Evolutionary conservation across 164 flowering plant species (phyloP), one percentile per base, ranked within the genome.

Genomic region (Malania oleifera): DNA sequence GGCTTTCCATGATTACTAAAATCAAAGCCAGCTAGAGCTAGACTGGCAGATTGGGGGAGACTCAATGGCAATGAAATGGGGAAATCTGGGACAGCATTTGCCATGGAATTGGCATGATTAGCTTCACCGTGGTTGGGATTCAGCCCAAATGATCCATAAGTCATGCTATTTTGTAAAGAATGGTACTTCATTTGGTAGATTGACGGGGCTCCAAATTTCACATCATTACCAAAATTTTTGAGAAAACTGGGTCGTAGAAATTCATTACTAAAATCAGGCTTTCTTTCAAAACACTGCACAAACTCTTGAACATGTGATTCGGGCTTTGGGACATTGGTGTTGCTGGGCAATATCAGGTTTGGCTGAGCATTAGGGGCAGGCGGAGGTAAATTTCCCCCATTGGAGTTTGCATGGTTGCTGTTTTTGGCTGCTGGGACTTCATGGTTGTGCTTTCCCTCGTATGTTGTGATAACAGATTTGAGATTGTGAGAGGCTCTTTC

Each of bases 391-490:
- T 50, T 54, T 23, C 71, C 74, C 43, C 25, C 60, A 53, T 52
- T 64, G 5, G 82, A 69, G 72, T 69, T 82, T 8, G 57, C 59
- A 26, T 76, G 75, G 57, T 64, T 69, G 54, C 83, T 75, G 73
- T 72, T 90, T 62, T 82, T 74, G n/a, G 92, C 82, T 34, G 81
- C 79, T 7, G 97, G 95, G 19, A 90, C 86, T 72, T 87, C 97
- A 72, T 90, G 97, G 64, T 82, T 85, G 77, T 87, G 97, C 65
- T 85, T 90, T 37, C 97, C 97, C 52, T 90, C 95, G 37, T 90
- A 90, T 10, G 95, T 83, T 40, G 86, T 83, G 22, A 90, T 69
- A 20, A 90, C 95, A 35, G 55, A 77, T 67, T 85, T 90, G 43
- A 76, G 59, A 67, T 87, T 66, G 66, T 90, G 75, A 5, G 97